Evolutionary conservation across 192 early-diverging fungal genomes (phyloP).

Genomic region (Coemansia sp.): DNA sequence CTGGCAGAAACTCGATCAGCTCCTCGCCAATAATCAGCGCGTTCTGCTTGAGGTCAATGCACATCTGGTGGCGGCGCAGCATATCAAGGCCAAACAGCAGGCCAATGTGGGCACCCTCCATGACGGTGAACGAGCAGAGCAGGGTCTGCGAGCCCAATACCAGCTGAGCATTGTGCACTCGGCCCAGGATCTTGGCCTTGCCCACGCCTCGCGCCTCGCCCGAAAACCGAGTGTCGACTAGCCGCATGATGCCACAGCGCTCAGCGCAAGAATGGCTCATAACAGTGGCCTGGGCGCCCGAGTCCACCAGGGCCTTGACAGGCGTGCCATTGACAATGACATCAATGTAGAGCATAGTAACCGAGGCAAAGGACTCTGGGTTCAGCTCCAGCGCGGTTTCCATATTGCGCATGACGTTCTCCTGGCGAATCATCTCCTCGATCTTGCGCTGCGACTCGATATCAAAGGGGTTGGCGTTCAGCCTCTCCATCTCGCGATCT

Average conservation of each 20-base stretch:
- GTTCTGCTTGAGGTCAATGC: slow-evolving; percentile 86
- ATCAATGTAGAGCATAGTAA: slow-evolving; percentile 90
- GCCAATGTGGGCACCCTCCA: slow-evolving; percentile 89
- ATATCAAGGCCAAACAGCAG: slow-evolving; percentile 95
- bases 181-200: slow-evolving; percentile 94
- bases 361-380: slow-evolving; percentile 90
- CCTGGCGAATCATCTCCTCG: slow-evolving; percentile 83
- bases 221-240: slow-evolving; percentile 83
- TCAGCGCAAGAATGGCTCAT: slow-evolving; percentile 71
- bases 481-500: slow-evolving; percentile 48
- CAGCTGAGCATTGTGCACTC: slow-evolving; percentile 87
- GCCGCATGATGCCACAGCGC: slow-evolving; percentile 79
- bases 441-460: slow-evolving; percentile 88
- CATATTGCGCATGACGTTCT: slow-evolving; percentile 80
- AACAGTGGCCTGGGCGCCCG: slow-evolving; percentile 94
- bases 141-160: slow-evolving; percentile 76
- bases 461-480: slow-evolving; percentile 83
- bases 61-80: slow-evolving; percentile 87
- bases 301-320: slow-evolving; percentile 94
- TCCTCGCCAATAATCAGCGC: slow-evolving; percentile 75
- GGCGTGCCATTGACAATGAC: slow-evolving; percentile 85
- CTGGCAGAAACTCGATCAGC: slow-evolving; percentile 82
- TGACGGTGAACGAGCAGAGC: slow-evolving; percentile 87
- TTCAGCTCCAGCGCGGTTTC: slow-evolving; percentile 89
- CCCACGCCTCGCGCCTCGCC: slow-evolving; percentile 94